Evolutionary conservation across 179 eudicot species (phyloP).

Genomic region (Beta corolliflora): DNA sequence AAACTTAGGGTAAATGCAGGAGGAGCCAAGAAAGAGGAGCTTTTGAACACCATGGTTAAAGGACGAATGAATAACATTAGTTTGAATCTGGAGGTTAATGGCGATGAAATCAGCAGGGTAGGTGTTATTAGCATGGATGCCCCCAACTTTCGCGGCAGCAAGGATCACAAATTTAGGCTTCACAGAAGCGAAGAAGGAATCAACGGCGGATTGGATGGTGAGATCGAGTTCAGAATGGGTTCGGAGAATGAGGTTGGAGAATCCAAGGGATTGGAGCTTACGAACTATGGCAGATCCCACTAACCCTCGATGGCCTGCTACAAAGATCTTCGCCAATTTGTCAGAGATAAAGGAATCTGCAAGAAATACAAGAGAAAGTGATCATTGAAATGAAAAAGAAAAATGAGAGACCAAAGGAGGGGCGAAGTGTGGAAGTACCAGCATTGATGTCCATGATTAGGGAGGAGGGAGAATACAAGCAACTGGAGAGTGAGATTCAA

Average conservation of each 20-base stretch:
- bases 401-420: neutral
- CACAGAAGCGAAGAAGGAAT: conserved; percentile 56
- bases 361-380: neutral
- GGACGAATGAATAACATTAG: conserved; percentile 69
- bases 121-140: conserved; percentile 76
- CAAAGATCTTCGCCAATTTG: conserved; percentile 58
- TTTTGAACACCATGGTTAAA: conserved; percentile 48
- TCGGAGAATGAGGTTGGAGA: conserved; percentile 53
- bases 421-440: conserved; percentile 7
- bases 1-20: conserved; percentile 80
- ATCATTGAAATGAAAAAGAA: neutral
- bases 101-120: conserved; percentile 78
- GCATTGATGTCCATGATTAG: conserved; percentile 26
- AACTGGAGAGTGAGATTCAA: neutral
- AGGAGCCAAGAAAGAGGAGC: conserved; percentile 68
- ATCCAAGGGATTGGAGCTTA: conserved; percentile 47
- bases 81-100: conserved; percentile 70
- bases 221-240: conserved; percentile 76
- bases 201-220: conserved; percentile 60
- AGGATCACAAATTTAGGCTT: conserved; percentile 65
- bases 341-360: conserved; percentile 39
- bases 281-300: conserved; percentile 75
- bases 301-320: conserved; percentile 79
- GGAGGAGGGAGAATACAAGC: neutral
- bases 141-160: conserved; percentile 88